phyloP scores from a whole-genome alignment of 2,329 filamentous ascomycete genomes.

The Hypoxylon sp. region DNA sequence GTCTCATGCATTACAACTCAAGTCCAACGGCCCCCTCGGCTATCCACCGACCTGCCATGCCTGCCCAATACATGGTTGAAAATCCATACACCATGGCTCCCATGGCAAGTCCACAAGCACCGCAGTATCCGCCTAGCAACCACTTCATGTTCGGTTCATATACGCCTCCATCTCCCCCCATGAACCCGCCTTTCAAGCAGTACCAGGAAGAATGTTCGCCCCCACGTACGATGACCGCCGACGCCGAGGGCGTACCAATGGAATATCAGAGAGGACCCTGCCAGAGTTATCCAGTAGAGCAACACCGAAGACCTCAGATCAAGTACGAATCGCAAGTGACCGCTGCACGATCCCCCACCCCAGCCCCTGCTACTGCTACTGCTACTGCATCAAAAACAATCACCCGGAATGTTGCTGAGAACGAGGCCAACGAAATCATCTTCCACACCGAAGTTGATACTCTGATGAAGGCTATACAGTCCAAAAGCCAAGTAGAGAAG shows the following conservation, averaged over 20 bases:
- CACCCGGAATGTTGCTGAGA: slow-evolving; percentile 62
- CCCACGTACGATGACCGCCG: slow-evolving; percentile 50
- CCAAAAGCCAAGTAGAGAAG: slow-evolving; percentile 63
- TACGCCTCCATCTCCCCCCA: slow-evolving; percentile 51
- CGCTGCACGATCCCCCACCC: slow-evolving; percentile 1
- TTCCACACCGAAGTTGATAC: slow-evolving; percentile 89
- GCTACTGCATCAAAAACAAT: slow-evolving; percentile 57
- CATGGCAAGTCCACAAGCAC: slow-evolving; percentile 59
- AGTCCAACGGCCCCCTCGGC: slow-evolving; percentile 57
- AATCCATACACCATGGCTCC: slow-evolving; percentile 61
- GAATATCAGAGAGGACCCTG: slow-evolving; percentile 44
- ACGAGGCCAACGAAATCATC: slow-evolving; percentile 66
- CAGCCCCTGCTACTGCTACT: slow-evolving; percentile 38
- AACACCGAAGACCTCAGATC: slow-evolving; percentile 54
- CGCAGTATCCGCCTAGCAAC: slow-evolving; percentile 61
- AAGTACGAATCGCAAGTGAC: slow-evolving; percentile 54
- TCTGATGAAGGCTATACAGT: slow-evolving; percentile 90
- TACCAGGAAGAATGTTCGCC: slow-evolving; percentile 50
- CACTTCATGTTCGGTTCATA: slow-evolving; percentile 63
- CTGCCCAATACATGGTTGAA: slow-evolving; percentile 64
- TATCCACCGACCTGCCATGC: slow-evolving; percentile 61
- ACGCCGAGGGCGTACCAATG: slow-evolving; percentile 51
- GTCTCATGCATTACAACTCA: slow-evolving; percentile 66
- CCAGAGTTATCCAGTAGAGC: slow-evolving; percentile 16
- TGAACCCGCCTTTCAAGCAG: slow-evolving; percentile 51